Evolutionary conservation across 2,329 filamentous ascomycete genomes (phyloP).

Genomic region (Emergomyces africanus): DNA sequence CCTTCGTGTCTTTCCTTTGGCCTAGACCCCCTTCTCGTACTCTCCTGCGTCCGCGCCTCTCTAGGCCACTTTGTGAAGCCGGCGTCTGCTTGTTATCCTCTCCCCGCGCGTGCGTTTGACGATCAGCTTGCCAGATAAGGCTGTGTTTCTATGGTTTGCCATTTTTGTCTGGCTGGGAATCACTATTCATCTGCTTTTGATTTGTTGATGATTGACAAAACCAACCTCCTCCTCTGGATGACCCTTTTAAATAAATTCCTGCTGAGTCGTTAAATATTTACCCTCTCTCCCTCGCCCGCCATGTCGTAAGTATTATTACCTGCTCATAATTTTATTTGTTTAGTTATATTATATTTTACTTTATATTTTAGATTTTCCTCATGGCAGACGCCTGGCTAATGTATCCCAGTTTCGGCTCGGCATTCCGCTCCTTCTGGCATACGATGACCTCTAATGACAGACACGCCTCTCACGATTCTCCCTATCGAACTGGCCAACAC

Average conservation of each 20-base stretch:
- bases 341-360: too few relatives aligned
- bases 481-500: slow-evolving; percentile 81
- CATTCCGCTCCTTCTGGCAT: slow-evolving; percentile 92
- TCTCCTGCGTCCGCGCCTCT: neutral
- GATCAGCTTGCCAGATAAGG: neutral
- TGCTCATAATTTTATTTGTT: neutral
- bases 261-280: neutral
- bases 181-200: neutral
- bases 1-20: neutral
- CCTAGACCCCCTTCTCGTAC: neutral
- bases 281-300: neutral
- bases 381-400: neutral
- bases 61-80: neutral
- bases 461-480: slow-evolving; percentile 83
- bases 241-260: neutral
- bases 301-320: slow-evolving; percentile 6
- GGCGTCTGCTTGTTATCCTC: neutral
- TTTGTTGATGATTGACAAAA: neutral
- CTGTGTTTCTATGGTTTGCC: neutral
- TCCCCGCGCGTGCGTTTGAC: neutral
- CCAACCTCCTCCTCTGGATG: neutral
- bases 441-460: slow-evolving; percentile 69
- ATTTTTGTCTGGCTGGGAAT: neutral
- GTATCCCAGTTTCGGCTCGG: slow-evolving; percentile 46
- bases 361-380: neutral